Conservation (phyloP, 2,329 filamentous ascomycete genomes). For the Curvularia sp. region DNA sequence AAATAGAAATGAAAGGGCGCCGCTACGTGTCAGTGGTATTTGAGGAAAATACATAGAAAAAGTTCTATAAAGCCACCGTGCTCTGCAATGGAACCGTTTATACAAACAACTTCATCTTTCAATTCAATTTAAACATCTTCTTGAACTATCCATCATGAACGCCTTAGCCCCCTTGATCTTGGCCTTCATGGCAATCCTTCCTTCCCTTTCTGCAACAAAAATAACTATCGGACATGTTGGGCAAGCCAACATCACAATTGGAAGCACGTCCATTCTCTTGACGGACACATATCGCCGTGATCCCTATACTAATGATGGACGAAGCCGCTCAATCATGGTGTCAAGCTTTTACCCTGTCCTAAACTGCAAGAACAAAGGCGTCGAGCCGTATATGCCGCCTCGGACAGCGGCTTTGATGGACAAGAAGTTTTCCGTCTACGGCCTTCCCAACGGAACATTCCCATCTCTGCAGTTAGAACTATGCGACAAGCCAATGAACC, state of each 20-base stretch:
- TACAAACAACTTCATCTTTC: background rate
- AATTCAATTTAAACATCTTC: background rate
- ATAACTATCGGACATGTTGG: slow-evolving; percentile 15
- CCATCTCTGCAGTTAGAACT: slow-evolving; percentile 25
- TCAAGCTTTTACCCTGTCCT: slow-evolving; percentile 34
- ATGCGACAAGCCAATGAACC: slow-evolving; percentile 16
- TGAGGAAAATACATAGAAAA: background rate
- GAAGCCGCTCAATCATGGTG: slow-evolving; percentile 32
- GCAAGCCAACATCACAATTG: slow-evolving; percentile 14
- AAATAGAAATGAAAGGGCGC: slow-evolving; percentile 1
- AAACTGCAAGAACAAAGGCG: slow-evolving; percentile 19
- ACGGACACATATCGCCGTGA: slow-evolving; percentile 32
- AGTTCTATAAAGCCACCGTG: background rate
- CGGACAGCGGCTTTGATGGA: slow-evolving; percentile 32
- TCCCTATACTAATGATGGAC: slow-evolving; percentile 29
- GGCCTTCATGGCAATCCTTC: background rate
- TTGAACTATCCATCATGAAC: background rate
- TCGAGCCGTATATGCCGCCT: slow-evolving; percentile 34
- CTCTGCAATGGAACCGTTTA: background rate
- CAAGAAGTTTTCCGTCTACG: slow-evolving; percentile 33
- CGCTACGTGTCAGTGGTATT: too few species aligned
- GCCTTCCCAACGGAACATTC: slow-evolving; percentile 39
- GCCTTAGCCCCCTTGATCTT: background rate
- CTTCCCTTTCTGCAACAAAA: slow-evolving; percentile 6
- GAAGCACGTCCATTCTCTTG: slow-evolving; percentile 16